These are phyloP conservation scores for Lanmaoa rubissima DNA, from an alignment of 768 basidiomycete species.

Conservation along the genomic window DNA sequence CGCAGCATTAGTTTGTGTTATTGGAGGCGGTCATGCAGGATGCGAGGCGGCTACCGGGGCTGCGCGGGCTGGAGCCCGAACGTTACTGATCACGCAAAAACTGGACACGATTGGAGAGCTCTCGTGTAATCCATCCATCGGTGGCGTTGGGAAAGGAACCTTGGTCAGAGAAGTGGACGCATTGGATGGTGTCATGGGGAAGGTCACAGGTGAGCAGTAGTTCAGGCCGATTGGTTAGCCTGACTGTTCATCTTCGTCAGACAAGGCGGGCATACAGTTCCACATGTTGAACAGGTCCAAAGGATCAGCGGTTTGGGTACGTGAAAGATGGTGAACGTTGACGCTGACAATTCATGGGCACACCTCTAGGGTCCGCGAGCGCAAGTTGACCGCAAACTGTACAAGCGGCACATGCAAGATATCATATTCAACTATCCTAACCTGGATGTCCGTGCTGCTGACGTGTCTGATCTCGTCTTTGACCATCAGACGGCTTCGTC, in stretches of 20 bases:
- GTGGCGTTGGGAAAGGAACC: slow-evolving; percentile 90
- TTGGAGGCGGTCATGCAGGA: slow-evolving; percentile 92
- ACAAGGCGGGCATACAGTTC: slow-evolving; percentile 87
- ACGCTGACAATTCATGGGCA: background rate
- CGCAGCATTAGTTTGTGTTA: slow-evolving; percentile 65
- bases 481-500: slow-evolving; percentile 40
- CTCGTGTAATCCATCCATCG: slow-evolving; percentile 91
- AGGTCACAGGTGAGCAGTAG: slow-evolving; percentile 61
- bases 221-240: background rate
- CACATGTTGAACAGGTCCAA: slow-evolving; percentile 82
- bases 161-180: slow-evolving; percentile 91
- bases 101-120: slow-evolving; percentile 78
- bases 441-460: slow-evolving; percentile 67
- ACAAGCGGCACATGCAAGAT: slow-evolving; percentile 80
- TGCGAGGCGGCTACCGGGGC: slow-evolving; percentile 89
- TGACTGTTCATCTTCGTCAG: slow-evolving; percentile 36
- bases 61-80: slow-evolving; percentile 79
- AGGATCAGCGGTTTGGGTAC: slow-evolving; percentile 87
- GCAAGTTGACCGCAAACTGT: slow-evolving; percentile 83
- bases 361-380: slow-evolving; percentile 76
- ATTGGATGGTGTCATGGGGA: slow-evolving; percentile 82
- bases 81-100: slow-evolving; percentile 78
- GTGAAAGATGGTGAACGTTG: slow-evolving; percentile 17
- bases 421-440: slow-evolving; percentile 63
- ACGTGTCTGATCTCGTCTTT: slow-evolving; percentile 77